Evolutionary conservation across 2,329 filamentous ascomycete genomes (phyloP).

Genomic region (Hymenoscyphus infarciens): DNA sequence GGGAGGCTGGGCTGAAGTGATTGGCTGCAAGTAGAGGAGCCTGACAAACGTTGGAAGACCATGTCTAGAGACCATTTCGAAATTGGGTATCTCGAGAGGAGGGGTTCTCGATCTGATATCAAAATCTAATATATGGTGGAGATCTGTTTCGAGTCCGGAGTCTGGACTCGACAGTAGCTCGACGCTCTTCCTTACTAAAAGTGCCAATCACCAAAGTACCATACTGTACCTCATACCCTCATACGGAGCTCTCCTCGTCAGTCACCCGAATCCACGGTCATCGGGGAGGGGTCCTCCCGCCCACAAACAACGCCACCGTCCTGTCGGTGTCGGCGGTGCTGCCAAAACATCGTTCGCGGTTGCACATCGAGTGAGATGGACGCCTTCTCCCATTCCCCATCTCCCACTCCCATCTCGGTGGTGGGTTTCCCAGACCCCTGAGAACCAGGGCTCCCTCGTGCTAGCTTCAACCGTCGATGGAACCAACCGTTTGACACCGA

Average conservation of each 20-base stretch:
- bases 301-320: slow-evolving; percentile 1
- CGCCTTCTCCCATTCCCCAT: neutral
- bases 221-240: neutral
- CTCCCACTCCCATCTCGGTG: neutral
- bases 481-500: neutral
- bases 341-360: slow-evolving; percentile 1
- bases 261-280: neutral
- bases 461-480: neutral
- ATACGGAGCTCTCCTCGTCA: neutral
- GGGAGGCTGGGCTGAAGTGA: neutral
- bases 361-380: neutral
- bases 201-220: neutral
- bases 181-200: neutral
- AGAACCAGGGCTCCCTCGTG: neutral
- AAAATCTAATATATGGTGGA: neutral
- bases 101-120: neutral
- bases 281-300: slow-evolving; percentile 3
- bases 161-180: neutral
- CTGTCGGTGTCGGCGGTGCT: slow-evolving; percentile 6
- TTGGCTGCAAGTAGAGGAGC: slow-evolving; percentile 4
- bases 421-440: neutral
- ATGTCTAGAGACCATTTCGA: neutral
- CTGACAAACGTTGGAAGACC: neutral
- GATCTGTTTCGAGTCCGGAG: neutral
- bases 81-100: neutral